Evolutionary conservation across 2,329 filamentous ascomycete genomes (phyloP).

Genomic region (Catunica adiposa): DNA sequence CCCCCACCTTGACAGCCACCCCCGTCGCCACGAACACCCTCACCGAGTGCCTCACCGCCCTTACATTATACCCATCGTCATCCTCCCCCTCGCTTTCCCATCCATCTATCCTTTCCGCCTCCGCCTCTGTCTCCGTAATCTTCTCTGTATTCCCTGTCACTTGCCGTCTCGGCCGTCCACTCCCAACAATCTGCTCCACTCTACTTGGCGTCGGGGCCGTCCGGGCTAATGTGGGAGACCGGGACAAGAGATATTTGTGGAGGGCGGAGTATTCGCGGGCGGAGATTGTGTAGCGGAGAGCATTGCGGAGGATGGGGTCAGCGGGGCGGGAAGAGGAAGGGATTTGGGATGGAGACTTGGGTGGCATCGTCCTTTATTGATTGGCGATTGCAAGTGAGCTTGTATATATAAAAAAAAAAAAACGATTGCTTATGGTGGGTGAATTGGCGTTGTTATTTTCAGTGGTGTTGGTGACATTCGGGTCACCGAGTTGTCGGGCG

Average conservation of each 20-base stretch:
- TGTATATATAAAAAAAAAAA: too few species aligned
- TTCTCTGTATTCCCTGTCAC: conserved; percentile 17
- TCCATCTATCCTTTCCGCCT: conserved; percentile 18
- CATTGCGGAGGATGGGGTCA: conserved; percentile 67
- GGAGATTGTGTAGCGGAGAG: conserved; percentile 71
- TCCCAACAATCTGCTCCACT: conserved; percentile 27
- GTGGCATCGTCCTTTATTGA: background rate
- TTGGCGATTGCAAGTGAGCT: too few species aligned
- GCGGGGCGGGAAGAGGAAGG: conserved; percentile 14
- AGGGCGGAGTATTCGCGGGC: conserved; percentile 73
- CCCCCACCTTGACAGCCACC: conserved; percentile 46
- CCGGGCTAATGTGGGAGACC: conserved; percentile 41
- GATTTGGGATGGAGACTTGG: background rate
- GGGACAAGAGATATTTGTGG: conserved; percentile 67
- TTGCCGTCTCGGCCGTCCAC: conserved; percentile 1
- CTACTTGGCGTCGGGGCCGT: conserved; percentile 38
- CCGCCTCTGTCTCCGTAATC: conserved; percentile 19
- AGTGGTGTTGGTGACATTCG: too few species aligned
- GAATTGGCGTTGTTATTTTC: too few species aligned
- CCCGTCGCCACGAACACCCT: conserved; percentile 30
- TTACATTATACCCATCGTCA: conserved; percentile 47
- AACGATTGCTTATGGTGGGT: too few species aligned
- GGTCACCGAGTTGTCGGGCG: too few species aligned
- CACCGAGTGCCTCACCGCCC: conserved; percentile 43
- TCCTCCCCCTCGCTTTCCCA: conserved; percentile 18